Evolutionary conservation across 371 early-diverging fungal genomes (phyloP).

Genomic region (Mucor lusitanicus): DNA sequence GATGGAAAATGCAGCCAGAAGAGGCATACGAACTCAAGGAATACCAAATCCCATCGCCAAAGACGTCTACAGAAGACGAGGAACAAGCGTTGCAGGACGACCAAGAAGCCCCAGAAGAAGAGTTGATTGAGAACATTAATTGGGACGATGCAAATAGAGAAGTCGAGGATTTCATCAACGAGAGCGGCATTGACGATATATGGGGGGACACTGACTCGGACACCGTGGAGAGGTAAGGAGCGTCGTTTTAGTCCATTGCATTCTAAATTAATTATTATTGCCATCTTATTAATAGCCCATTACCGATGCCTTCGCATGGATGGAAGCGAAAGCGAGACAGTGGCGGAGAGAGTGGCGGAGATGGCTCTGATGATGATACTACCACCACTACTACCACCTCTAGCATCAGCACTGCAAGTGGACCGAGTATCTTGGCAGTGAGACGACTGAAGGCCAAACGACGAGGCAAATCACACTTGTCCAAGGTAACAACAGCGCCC

Average conservation of each 20-base stretch:
- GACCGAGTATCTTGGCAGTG: conserved; percentile 14
- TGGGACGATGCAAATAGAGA: conserved; percentile 63
- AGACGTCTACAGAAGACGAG: conserved; percentile 30
- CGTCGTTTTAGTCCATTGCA: not conserved
- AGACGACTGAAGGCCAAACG: conserved; percentile 16
- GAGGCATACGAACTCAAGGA: conserved; percentile 45
- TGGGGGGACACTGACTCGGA: conserved; percentile 47
- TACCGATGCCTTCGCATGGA: not conserved
- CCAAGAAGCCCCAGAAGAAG: conserved; percentile 44
- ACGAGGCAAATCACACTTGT: conserved; percentile 35
- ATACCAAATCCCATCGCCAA: conserved; percentile 35
- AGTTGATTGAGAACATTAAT: conserved; percentile 48
- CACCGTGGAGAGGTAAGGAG: conserved; percentile 21
- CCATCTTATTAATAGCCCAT: not conserved
- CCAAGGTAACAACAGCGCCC: conserved; percentile 30
- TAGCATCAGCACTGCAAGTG: not conserved
- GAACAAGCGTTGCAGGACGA: conserved; percentile 32
- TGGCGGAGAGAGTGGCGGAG: conserved; percentile 29
- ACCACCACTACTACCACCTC: conserved; percentile 1
- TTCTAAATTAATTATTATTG: not conserved
- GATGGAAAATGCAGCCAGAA: conserved; percentile 65
- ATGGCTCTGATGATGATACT: conserved; percentile 34
- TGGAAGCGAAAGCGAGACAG: conserved; percentile 24
- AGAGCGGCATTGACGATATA: conserved; percentile 57
- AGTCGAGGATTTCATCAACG: conserved; percentile 60